Conservation (phyloP, 192 early-diverging fungal genomes). For the Chytriomyces sp. region DNA sequence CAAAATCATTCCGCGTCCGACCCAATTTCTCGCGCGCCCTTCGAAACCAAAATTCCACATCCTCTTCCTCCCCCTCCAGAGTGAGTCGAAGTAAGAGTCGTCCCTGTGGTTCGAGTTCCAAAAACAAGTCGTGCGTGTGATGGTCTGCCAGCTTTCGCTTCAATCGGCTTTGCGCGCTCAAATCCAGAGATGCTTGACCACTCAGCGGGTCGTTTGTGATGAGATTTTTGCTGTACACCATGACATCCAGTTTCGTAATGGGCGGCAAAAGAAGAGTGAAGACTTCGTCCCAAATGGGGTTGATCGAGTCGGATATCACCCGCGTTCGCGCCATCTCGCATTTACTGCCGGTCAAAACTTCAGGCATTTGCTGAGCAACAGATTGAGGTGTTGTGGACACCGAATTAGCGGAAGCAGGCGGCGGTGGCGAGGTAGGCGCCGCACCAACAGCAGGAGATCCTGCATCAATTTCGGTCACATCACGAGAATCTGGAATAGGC, state of each 20-base stretch:
- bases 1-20: constrained; percentile 58
- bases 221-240: constrained; percentile 54
- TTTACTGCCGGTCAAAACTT: constrained; percentile 44
- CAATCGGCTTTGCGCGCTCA: constrained; percentile 47
- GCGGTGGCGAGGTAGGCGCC: neutral
- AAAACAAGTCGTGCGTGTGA: constrained; percentile 64
- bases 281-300: constrained; percentile 63
- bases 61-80: constrained; percentile 63
- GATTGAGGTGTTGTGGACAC: constrained; percentile 12
- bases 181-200: constrained; percentile 54
- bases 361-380: constrained; percentile 19
- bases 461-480: constrained; percentile 29
- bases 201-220: constrained; percentile 56
- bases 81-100: constrained; percentile 57
- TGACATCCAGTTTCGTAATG: constrained; percentile 53
- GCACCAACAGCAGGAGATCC: neutral
- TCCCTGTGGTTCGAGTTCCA: constrained; percentile 64
- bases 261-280: constrained; percentile 59
- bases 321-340: constrained; percentile 57
- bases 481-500: constrained; percentile 41
- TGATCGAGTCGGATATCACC: constrained; percentile 54
- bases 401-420: neutral
- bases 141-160: constrained; percentile 54
- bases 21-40: constrained; percentile 52
- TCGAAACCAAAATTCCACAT: constrained; percentile 65